A percentile compares a stretch with the other conserved stretches of the same genome.
Evolutionary conservation across 2,329 filamentous ascomycete species (phyloP).

Genomic region (Pseudogymnoascus verrucosus): DNA sequence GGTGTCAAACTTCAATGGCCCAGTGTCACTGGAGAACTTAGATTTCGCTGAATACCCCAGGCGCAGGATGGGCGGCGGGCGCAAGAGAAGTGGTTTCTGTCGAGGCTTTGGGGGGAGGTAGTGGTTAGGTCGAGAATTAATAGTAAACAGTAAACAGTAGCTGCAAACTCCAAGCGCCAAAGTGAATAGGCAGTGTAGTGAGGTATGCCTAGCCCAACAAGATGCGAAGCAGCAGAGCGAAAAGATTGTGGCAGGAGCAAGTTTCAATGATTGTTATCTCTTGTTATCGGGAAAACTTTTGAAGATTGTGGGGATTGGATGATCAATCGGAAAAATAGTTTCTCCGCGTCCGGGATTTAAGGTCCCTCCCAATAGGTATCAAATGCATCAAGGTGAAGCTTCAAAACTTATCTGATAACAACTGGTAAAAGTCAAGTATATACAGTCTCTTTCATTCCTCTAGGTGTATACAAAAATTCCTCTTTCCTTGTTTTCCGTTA

Average conservation of each 20-base stretch:
- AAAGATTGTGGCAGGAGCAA: neutral
- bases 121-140: neutral
- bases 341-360: neutral
- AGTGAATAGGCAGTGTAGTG: neutral
- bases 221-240: neutral
- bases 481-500: neutral
- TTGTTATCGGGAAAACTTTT: constrained; percentile 8
- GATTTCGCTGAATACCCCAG: constrained; percentile 12
- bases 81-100: neutral
- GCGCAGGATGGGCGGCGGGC: constrained; percentile 10
- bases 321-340: neutral
- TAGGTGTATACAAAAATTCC: neutral
- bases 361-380: neutral
- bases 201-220: neutral
- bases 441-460: neutral
- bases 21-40: constrained; percentile 17
- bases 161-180: constrained; percentile 3
- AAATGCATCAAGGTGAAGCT: neutral
- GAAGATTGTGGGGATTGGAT: constrained; percentile 1
- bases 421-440: neutral
- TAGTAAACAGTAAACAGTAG: neutral
- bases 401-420: neutral
- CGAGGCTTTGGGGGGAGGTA: neutral
- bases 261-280: constrained; percentile 2
- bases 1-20: constrained; percentile 14